Base-by-base conservation (phyloP, 345 rosid genomes). In the Erodium maritimum region DNA sequence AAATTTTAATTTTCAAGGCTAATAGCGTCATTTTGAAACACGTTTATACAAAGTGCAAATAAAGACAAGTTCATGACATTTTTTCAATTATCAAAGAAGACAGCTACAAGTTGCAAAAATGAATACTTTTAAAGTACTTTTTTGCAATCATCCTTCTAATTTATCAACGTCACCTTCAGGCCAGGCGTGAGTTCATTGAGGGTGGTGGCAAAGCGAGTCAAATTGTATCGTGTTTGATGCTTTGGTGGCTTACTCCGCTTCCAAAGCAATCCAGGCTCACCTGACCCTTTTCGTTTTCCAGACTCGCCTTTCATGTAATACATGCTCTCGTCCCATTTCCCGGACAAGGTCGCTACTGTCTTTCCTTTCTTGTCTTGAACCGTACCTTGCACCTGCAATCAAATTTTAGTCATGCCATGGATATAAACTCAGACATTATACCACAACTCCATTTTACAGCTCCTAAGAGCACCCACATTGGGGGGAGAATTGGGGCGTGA, bases 281-380 rank as follows among this genome's bases (percentile, higher is more conserved):
- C 95, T 6, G 69, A 67, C 64, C 78, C 76, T 71, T 90, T 89
- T 54, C 82, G 87, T 56, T 79, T 94, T 14, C 75, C 85, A 24
- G 96, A 77, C 42, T 89, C 97, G 65, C 95, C 96, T 24, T 48
- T 73, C 46, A 85, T 74, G 61, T 75, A 90, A 69, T 87, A 82
- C 81, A 94, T 81, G 65, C 93, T 87, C 69, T 90, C 97, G 60
- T 94, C 97, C 99, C 99, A 94, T 81, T 94, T 94, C 54, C 99
- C 99, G 73, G 87, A 83, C 57, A 94, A 63, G 4, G 90, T 82
- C 18, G 97, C 95, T 55, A 77, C 80, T 5, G 86, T 81, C 70
- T 78, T 87, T 51, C 99, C 96, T 25, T 61, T 77, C 66, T 62
- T 81, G 64, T 87, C 93, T 69, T 82, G 87, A 56, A 94, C 90